Evolutionary conservation across 208 protist species (phyloP).

Genomic region (Wallacemonas collosoma): DNA sequence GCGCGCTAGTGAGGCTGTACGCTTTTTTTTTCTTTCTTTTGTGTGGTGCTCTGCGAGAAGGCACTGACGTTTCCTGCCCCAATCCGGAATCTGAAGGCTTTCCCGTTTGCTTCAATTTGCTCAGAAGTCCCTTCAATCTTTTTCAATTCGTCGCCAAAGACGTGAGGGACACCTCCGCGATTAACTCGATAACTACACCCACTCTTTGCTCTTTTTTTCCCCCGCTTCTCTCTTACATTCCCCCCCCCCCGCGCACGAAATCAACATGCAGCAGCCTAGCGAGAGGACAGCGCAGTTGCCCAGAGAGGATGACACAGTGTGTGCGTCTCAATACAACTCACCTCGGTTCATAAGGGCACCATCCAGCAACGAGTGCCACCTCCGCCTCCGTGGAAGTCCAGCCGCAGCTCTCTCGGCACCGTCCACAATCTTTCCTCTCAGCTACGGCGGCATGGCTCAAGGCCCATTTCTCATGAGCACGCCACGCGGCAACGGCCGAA

Average conservation of each 20-base stretch:
- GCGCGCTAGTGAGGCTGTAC: too few relatives aligned
- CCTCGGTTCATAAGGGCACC: not conserved
- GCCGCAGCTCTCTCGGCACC: not conserved
- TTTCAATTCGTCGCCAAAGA: too few relatives aligned
- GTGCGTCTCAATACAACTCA: not conserved
- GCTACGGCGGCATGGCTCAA: constrained; percentile 2
- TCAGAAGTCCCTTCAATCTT: too few relatives aligned
- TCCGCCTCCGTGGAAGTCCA: not conserved
- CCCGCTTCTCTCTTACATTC: not conserved
- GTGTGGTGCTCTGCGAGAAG: too few relatives aligned
- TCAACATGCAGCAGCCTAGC: not conserved
- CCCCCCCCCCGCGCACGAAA: not conserved
- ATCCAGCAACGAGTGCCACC: not conserved
- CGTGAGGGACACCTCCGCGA: too few relatives aligned
- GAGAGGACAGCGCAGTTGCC: not conserved
- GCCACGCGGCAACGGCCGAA: not conserved
- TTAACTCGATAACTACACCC: too few relatives aligned
- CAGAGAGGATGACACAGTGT: not conserved
- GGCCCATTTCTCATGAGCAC: constrained; percentile 10
- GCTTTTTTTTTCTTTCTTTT: too few relatives aligned
- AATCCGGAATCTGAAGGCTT: too few relatives aligned
- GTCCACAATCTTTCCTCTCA: not conserved
- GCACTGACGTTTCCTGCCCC: too few relatives aligned
- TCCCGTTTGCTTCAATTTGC: too few relatives aligned
- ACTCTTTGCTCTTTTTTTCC: constrained; percentile 4